Conservation (phyloP, 352 stramenopile species). For the Phytophthora multivora region DNA sequence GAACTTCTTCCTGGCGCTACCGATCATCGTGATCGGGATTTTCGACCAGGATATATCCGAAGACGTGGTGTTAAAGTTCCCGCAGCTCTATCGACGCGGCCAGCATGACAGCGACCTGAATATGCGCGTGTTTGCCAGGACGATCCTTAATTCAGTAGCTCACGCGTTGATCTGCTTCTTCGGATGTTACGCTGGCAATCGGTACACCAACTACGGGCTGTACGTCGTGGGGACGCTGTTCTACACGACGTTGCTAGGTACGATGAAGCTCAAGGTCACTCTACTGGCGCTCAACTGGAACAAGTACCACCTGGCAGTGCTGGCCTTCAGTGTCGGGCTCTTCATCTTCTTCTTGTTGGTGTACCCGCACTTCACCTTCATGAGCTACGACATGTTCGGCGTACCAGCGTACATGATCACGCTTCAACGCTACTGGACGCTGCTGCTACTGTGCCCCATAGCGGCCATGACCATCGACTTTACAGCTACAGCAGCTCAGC, state of each 20-base stretch:
- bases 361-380: conserved; percentile 69
- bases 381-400: conserved; percentile 71
- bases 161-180: conserved; percentile 69
- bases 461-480: conserved; percentile 54
- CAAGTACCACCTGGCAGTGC: conserved; percentile 56
- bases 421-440: conserved; percentile 56
- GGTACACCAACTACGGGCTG: conserved; percentile 29
- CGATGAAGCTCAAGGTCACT: conserved; percentile 78
- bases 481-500: conserved; percentile 36
- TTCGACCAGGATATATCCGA: conserved; percentile 75
- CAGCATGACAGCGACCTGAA: conserved; percentile 71
- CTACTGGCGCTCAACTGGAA: conserved; percentile 68
- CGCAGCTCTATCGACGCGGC: conserved; percentile 55
- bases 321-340: conserved; percentile 60
- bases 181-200: conserved; percentile 47
- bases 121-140: conserved; percentile 52
- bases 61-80: conserved; percentile 48
- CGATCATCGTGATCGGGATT: conserved; percentile 86
- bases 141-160: conserved; percentile 54
- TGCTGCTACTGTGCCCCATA: conserved; percentile 59
- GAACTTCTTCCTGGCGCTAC: conserved; percentile 91
- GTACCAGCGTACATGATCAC: conserved; percentile 48
- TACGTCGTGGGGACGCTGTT: conserved; percentile 68
- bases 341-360: conserved; percentile 72
- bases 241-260: conserved; percentile 65